Evolutionary conservation across 1,284 basidiomycete genomes (phyloP), one percentile per base, ranked within the genome.

Genomic region (Taiwanofungus camphoratus): DNA sequence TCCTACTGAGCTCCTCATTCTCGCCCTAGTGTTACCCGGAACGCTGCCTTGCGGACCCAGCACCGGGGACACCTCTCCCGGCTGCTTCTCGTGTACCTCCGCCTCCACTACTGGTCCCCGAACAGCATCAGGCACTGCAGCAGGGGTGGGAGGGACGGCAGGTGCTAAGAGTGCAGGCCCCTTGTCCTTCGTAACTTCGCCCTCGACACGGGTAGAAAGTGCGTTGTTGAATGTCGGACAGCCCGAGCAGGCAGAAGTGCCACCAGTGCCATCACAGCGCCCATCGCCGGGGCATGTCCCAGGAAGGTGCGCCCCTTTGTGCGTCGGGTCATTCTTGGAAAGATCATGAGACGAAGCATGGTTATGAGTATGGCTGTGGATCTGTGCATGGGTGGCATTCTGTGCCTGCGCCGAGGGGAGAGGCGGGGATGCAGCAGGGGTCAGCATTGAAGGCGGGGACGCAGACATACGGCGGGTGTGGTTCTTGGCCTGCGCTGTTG

Each of bases 211-310:
- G 51, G 70, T 69, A 52, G 67, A 66, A 47, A 77, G 63, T 41
- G 75, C 75, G 61, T 96, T 96, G 73, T 96, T 97, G 69, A 82
- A 92, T 31, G 92, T 92, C 9, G 93, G 93, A 64, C 93, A 96
- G 33, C 93, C 93, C 52, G 86, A 80, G 63, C 93, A 97, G 50
- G 88, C 86, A 47, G 80, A 81, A 53, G 90, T 83, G 48, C 93
- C 93, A 55, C 93, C 93, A 22, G 89, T 92, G 50, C 93, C 93
- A 67, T 97, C 91, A 67, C 93, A 97, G 53, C 89, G 79, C 29
- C 93, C 93, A 66, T 94, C 93, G 46, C 93, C 93, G 5, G 93
- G 93, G 64, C 93, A 97, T 15, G 92, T 92, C 38, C 92, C 46
- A 5, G 46, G 30, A 24, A 43, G 39, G 34, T 48, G 46, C 6